Conservation (phyloP, 345 rosid species). For the Hibiscus syriacus region DNA sequence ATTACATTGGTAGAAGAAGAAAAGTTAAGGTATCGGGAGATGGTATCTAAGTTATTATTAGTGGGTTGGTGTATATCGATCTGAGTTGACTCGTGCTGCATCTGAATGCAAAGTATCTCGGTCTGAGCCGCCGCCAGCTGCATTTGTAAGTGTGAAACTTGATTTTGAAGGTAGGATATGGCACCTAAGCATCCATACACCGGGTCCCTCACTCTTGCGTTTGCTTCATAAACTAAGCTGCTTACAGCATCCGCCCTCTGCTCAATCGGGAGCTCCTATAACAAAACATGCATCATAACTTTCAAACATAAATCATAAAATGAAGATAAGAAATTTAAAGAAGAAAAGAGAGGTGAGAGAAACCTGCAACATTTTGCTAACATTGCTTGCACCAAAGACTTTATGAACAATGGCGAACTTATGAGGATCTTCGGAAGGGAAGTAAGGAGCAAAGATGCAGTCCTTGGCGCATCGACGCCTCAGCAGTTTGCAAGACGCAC, state of each 20-base stretch:
- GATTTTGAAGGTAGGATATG: slow-evolving; percentile 66
- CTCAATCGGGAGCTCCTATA: slow-evolving; percentile 61
- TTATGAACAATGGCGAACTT: slow-evolving; percentile 82
- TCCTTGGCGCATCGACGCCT: slow-evolving; percentile 75
- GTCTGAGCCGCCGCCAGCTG: slow-evolving; percentile 80
- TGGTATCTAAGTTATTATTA: slow-evolving; percentile 23
- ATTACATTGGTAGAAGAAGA: slow-evolving; percentile 51
- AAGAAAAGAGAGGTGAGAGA: neutral
- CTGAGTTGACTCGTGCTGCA: slow-evolving; percentile 45
- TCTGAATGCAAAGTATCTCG: slow-evolving; percentile 71
- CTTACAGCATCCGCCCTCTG: slow-evolving; percentile 82
- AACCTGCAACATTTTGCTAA: slow-evolving; percentile 85
- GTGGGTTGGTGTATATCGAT: too few relatives aligned
- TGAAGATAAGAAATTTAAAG: neutral
- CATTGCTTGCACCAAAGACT: slow-evolving; percentile 83
- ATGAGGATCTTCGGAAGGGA: slow-evolving; percentile 77
- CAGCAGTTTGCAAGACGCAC: slow-evolving; percentile 78
- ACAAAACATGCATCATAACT: neutral
- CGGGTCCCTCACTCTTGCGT: slow-evolving; percentile 73
- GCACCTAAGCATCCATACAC: slow-evolving; percentile 85
- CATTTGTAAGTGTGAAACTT: slow-evolving; percentile 75
- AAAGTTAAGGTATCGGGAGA: slow-evolving; percentile 37
- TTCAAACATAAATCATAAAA: neutral
- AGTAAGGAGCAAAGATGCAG: slow-evolving; percentile 86
- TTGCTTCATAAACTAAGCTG: slow-evolving; percentile 78